Evolutionary conservation across 805 yeast species (phyloP).

Genomic region (Starmerella sp.): DNA sequence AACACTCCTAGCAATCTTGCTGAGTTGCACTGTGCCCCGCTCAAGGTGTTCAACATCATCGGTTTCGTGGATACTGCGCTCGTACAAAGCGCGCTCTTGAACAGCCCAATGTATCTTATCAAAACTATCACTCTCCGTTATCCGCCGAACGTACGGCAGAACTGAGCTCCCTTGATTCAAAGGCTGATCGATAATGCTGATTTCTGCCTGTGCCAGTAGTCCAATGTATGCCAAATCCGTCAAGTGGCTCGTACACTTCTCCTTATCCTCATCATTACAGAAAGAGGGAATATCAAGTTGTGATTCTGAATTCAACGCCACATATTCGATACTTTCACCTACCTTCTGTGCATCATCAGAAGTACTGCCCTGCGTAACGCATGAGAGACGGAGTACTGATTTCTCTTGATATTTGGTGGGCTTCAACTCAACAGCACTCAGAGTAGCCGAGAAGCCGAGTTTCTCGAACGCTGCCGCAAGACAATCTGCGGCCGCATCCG

Average conservation of each 20-base stretch:
- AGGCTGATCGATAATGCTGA: constrained; percentile 61
- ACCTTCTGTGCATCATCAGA: not conserved
- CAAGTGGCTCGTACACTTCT: constrained; percentile 3
- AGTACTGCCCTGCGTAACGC: not conserved
- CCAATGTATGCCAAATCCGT: constrained; percentile 59
- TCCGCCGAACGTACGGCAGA: constrained; percentile 61
- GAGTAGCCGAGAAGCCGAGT: not conserved
- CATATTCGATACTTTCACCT: constrained; percentile 1
- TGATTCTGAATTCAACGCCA: constrained; percentile 1
- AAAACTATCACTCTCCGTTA: constrained; percentile 40
- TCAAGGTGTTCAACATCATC: constrained; percentile 76
- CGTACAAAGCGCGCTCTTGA: constrained; percentile 78
- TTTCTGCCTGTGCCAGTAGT: constrained; percentile 53
- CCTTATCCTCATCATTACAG: not conserved
- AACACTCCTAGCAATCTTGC: constrained; percentile 58
- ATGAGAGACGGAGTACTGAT: constrained; percentile 2
- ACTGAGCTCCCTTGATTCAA: constrained; percentile 25
- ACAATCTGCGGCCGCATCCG: constrained; percentile 20
- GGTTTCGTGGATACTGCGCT: constrained; percentile 74
- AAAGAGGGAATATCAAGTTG: constrained; percentile 5
- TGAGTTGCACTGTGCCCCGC: constrained; percentile 88
- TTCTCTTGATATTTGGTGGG: constrained; percentile 6
- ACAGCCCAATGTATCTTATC: constrained; percentile 58
- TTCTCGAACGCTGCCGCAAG: constrained; percentile 17
- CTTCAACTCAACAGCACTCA: constrained; percentile 7